These are phyloP conservation scores for Polyporus arcularius DNA, from an alignment of 768 basidiomycete genomes.

Conservation along the genomic window DNA sequence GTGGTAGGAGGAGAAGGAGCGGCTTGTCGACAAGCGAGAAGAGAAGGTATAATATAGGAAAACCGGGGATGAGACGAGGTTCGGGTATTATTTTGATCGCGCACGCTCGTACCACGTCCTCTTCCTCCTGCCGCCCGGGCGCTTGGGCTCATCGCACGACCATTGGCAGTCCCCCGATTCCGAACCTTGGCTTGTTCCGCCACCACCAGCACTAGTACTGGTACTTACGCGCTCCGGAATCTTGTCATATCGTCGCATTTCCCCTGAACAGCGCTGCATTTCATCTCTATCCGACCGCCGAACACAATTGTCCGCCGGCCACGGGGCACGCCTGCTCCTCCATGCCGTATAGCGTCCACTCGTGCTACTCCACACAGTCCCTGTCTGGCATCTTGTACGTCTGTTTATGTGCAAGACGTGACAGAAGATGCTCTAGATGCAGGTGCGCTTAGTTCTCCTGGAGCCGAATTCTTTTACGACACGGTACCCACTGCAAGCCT, in stretches of 20 bases:
- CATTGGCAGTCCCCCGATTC: not conserved
- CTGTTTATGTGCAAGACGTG: not conserved
- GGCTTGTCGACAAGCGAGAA: constrained; percentile 3
- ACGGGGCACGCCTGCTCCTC: not conserved
- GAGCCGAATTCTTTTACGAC: not conserved
- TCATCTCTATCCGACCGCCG: not conserved
- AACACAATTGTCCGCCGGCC: not conserved
- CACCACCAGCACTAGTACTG: not conserved
- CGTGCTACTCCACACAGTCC: not conserved
- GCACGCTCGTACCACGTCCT: constrained; percentile 28
- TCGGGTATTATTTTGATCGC: constrained; percentile 27
- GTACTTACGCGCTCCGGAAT: not conserved
- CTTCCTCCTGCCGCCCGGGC: not conserved
- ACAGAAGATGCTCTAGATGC: not conserved
- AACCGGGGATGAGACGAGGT: constrained; percentile 28
- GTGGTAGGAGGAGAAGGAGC: constrained; percentile 13
- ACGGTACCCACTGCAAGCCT: not conserved
- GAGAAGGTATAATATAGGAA: constrained; percentile 22
- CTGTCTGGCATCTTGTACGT: constrained; percentile 15
- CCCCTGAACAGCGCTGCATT: not conserved
- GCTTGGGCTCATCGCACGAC: not conserved
- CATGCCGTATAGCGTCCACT: not conserved
- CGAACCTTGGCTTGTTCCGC: not conserved
- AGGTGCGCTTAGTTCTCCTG: not conserved
- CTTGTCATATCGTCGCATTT: not conserved